A percentile compares a stretch with the other conserved stretches of the same genome.
These are phyloP conservation scores for Cicer yamashitae DNA, from an alignment of 306 rosid species.

Conservation along the genomic window DNA sequence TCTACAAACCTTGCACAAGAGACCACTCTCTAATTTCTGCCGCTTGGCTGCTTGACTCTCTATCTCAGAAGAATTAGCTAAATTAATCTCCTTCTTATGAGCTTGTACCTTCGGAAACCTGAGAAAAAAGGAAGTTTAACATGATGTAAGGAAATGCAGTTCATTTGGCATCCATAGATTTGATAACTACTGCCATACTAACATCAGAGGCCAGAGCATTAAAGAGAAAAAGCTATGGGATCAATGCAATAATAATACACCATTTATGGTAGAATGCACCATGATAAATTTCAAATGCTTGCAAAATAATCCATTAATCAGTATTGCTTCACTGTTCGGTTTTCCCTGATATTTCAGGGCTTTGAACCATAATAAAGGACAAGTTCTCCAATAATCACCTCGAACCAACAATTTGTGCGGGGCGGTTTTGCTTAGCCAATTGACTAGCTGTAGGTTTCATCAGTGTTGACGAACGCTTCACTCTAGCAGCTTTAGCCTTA, in stretches of 20 bases:
- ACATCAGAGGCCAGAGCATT: constrained; percentile 29
- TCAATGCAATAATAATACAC: constrained; percentile 22
- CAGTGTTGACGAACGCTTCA: constrained; percentile 79
- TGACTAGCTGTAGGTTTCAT: constrained; percentile 97
- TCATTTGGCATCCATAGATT: constrained; percentile 39
- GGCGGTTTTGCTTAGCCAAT: constrained; percentile 78
- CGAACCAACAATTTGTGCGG: constrained; percentile 54
- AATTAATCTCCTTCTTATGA: constrained; percentile 61
- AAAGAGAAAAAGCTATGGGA: constrained; percentile 28
- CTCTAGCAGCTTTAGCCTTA: constrained; percentile 51
- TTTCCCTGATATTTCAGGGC: constrained; percentile 19
- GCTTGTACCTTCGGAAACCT: constrained; percentile 67
- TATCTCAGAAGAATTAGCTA: constrained; percentile 56
- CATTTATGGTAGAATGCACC: constrained; percentile 20
- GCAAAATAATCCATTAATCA: constrained; percentile 31
- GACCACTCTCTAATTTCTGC: constrained; percentile 90
- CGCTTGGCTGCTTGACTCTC: constrained; percentile 90
- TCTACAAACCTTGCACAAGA: constrained; percentile 67
- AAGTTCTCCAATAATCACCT: constrained; percentile 62
- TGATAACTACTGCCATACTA: constrained; percentile 31
- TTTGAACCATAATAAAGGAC: constrained; percentile 19
- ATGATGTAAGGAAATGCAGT: constrained; percentile 28
- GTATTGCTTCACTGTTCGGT: constrained; percentile 12
- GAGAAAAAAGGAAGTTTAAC: constrained; percentile 42
- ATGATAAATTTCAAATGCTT: constrained; percentile 36